These are phyloP conservation scores for Metroxylon sagu DNA, from an alignment of 176 grass and related monocot species.

Conservation along the genomic window DNA sequence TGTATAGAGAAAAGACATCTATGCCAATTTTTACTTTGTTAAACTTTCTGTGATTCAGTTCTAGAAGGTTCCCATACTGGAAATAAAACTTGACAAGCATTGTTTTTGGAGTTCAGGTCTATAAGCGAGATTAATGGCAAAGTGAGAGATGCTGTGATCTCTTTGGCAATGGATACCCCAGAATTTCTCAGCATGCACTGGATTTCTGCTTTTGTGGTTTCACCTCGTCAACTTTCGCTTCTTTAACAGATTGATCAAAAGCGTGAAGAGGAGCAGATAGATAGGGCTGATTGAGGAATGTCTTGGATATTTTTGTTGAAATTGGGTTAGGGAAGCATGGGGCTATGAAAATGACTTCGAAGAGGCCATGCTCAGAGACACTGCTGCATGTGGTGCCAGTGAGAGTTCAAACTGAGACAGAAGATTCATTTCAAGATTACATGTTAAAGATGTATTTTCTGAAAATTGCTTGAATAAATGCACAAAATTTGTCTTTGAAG, in stretches of 20 bases:
- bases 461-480: too few species aligned
- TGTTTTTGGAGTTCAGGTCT: slow-evolving; percentile 44
- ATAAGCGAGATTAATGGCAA: slow-evolving; percentile 74
- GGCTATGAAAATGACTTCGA: slow-evolving; percentile 89
- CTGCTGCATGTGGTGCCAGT: slow-evolving; percentile 68
- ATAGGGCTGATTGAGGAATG: slow-evolving; percentile 86
- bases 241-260: slow-evolving; percentile 85
- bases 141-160: slow-evolving; percentile 75
- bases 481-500: too few species aligned
- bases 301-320: slow-evolving; percentile 96
- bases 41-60: too few species aligned
- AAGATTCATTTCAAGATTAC: too few species aligned
- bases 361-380: slow-evolving; percentile 73
- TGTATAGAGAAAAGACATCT: too few species aligned
- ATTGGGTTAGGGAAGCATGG: slow-evolving; percentile 68
- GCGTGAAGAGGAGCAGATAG: slow-evolving; percentile 88
- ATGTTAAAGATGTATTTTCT: too few species aligned
- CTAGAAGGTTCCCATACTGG: too few species aligned
- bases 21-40: background rate
- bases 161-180: slow-evolving; percentile 44
- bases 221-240: background rate
- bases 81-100: too few species aligned
- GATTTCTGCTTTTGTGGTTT: background rate
- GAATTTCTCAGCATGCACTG: background rate
- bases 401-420: too few species aligned